These are phyloP conservation scores for Trifolium repens DNA, from an alignment of 306 rosid species.

Conservation along the genomic window DNA sequence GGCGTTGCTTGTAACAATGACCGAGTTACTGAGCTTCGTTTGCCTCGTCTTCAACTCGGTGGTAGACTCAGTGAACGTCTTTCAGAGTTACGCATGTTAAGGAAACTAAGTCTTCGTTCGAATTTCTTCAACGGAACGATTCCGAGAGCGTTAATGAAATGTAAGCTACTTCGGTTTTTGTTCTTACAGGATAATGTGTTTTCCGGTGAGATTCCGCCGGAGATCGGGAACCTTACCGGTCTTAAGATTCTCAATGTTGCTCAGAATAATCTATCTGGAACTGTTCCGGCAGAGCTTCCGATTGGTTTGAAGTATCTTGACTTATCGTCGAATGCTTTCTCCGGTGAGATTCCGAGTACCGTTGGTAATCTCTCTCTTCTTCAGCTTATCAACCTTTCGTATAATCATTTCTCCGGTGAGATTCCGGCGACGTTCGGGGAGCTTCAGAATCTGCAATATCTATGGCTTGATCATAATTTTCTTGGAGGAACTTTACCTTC, in stretches of 20 bases:
- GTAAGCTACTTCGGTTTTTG: conserved; percentile 63
- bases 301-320: conserved; percentile 60
- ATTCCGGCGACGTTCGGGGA: conserved; percentile 80
- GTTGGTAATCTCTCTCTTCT: conserved; percentile 60
- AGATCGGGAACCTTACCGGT: conserved; percentile 63
- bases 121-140: conserved; percentile 80
- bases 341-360: conserved; percentile 73
- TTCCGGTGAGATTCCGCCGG: conserved; percentile 74
- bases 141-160: conserved; percentile 68
- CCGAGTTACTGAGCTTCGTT: conserved; percentile 74
- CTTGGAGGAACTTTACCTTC: conserved; percentile 84
- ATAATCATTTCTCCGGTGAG: conserved; percentile 70
- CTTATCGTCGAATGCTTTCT: conserved; percentile 76
- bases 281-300: conserved; percentile 61
- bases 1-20: conserved; percentile 57
- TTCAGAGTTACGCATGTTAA: conserved; percentile 60
- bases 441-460: conserved; percentile 76
- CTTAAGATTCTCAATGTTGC: conserved; percentile 73
- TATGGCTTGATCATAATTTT: conserved; percentile 84
- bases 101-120: conserved; percentile 75
- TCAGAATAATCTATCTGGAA: conserved; percentile 74
- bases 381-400: conserved; percentile 83
- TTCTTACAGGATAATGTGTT: conserved; percentile 78
- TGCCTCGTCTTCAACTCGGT: conserved; percentile 78
- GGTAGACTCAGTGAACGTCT: conserved; percentile 73